A percentile compares a stretch with the other conserved stretches of the same genome.
phyloP scores from a whole-genome alignment of 2,329 filamentous ascomycete species.

The Pseudohalonectria lignicola region DNA sequence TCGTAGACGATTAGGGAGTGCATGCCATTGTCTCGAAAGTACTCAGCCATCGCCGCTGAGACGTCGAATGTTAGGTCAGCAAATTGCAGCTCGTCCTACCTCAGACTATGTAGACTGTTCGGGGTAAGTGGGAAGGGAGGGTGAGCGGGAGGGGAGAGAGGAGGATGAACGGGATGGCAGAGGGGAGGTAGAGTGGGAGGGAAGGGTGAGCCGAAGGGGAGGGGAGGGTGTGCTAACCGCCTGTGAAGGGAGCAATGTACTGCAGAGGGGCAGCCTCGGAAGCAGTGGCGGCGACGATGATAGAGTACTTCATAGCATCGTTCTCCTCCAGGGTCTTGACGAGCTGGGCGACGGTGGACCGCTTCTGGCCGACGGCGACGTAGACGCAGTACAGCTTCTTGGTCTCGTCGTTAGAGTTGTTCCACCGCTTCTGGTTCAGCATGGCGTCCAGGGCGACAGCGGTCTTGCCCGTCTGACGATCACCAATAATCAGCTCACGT shows the following conservation, averaged over 20 bases:
- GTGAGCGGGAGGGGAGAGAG: neutral
- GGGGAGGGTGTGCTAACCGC: slow-evolving; percentile 22
- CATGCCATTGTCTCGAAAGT: slow-evolving; percentile 73
- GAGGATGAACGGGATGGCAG: neutral
- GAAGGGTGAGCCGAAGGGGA: neutral
- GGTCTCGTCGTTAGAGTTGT: slow-evolving; percentile 71
- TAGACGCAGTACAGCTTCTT: slow-evolving; percentile 99
- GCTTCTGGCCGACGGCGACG: slow-evolving; percentile 98
- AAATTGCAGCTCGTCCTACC: neutral
- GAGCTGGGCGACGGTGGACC: slow-evolving; percentile 96
- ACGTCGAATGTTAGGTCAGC: slow-evolving; percentile 25
- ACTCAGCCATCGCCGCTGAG: slow-evolving; percentile 46
- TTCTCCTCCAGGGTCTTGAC: slow-evolving; percentile 99
- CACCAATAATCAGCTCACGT: slow-evolving; percentile 99
- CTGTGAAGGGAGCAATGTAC: slow-evolving; percentile 90
- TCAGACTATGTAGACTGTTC: neutral
- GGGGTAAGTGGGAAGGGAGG: neutral
- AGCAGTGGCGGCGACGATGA: slow-evolving; percentile 89
- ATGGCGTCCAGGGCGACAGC: slow-evolving; percentile 96
- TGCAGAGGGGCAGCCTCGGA: slow-evolving; percentile 94
- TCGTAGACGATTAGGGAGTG: slow-evolving; percentile 89
- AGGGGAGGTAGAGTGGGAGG: neutral
- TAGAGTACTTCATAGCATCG: slow-evolving; percentile 96
- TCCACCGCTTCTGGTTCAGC: slow-evolving; percentile 99
- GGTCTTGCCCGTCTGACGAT: slow-evolving; percentile 99